Evolutionary conservation across 768 basidiomycete genomes (phyloP), one percentile per base, ranked within the genome.

Genomic region (Hortiboletus flavorubellus): DNA sequence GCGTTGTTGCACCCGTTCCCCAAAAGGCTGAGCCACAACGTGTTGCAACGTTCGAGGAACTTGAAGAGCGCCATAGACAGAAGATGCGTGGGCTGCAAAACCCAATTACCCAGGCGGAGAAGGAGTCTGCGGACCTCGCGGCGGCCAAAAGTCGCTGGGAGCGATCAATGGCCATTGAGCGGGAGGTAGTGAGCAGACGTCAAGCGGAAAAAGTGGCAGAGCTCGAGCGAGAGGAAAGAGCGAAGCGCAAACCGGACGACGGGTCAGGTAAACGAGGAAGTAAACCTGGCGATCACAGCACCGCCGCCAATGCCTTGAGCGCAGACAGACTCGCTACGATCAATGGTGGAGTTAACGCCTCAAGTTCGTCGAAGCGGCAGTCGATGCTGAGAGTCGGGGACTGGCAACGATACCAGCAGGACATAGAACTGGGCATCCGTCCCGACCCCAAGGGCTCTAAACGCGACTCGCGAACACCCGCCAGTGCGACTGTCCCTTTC

Each of bases 81-180:
- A 90, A 91, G 73, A 80, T 97, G 75, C 80, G 80, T 34, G 84
- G 85, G 64, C 68, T 97, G 59, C 93, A 97, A 73, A 84, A 79
- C 38, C 93, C 93, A 5, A 73, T 97, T 33, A 93, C 89, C n/a
- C 80, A 83, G 60, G 86, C 86, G 2, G 84, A 87, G 72, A 83
- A 82, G 64, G 89, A 93, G 65, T 80, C 86, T 57, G 90, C 87
- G 1, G 81, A 89, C 30, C 61, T 94, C 16, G 80, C 79, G 52
- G 83, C 82, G n/a, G 93, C 91, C 12, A 85, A 83, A 65, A 80
- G 78, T 62, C 82, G 89, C 30, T 96, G 93, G 93, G 91, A 93
- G 69, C 79, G 83, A 39, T 84, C 89, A 44, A 89, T 84, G 71
- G 76, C 78, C 8, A 63, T 79, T 34, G 93, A 95, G 71, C 87